Percentiles rank a stretch among this genome's conserved stretches.
These are phyloP conservation scores for Paragyromitra xinjiangensis DNA, from an alignment of 495 filamentous ascomycete species.

Conservation along the genomic window DNA sequence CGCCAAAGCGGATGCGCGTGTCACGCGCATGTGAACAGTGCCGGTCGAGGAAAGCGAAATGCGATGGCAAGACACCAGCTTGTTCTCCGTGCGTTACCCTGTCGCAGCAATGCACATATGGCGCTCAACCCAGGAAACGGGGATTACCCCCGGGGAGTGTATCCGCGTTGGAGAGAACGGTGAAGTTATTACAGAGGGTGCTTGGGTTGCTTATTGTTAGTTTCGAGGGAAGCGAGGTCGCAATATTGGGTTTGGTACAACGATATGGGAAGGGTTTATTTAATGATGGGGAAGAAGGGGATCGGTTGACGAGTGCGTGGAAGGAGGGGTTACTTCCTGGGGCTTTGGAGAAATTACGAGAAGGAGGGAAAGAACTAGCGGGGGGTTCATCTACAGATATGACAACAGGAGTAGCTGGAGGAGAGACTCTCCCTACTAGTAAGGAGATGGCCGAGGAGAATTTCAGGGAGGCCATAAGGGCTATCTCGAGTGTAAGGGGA, in stretches of 20 bases:
- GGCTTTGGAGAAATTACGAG: constrained; percentile 31
- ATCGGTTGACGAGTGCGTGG: constrained; percentile 26
- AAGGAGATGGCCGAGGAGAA: not conserved
- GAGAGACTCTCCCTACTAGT: not conserved
- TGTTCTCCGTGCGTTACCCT: constrained; percentile 72
- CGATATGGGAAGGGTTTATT: constrained; percentile 15
- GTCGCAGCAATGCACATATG: constrained; percentile 71
- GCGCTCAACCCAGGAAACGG: constrained; percentile 75
- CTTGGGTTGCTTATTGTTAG: constrained; percentile 61
- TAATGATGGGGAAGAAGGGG: constrained; percentile 36
- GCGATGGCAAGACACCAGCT: constrained; percentile 69
- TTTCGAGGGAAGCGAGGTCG: constrained; percentile 57
- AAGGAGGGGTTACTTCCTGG: constrained; percentile 35
- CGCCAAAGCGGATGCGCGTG: constrained; percentile 66
- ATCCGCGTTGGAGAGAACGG: constrained; percentile 65
- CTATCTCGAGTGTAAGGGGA: constrained; percentile 2
- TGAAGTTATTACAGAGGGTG: constrained; percentile 46
- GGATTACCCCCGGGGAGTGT: constrained; percentile 74
- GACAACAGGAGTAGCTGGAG: not conserved
- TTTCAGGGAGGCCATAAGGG: constrained; percentile 24
- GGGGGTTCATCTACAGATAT: not conserved
- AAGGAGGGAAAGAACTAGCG: not conserved
- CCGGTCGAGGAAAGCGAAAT: constrained; percentile 71
- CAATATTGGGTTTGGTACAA: constrained; percentile 46
- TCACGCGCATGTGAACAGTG: constrained; percentile 75